Evolutionary conservation across 2,329 filamentous ascomycete species (phyloP).

Genomic region (Neurospora crassa): DNA sequence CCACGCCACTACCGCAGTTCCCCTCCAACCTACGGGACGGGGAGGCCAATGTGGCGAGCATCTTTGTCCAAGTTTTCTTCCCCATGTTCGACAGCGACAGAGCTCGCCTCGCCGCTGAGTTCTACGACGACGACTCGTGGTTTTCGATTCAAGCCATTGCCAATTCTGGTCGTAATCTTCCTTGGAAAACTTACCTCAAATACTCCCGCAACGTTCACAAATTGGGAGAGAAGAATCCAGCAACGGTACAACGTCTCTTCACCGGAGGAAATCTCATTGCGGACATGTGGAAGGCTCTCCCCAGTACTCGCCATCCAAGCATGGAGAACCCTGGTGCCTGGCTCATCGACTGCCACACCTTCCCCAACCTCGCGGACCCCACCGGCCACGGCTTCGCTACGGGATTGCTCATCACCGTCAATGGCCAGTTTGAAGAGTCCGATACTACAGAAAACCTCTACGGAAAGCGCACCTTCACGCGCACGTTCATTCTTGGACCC

Average conservation of each 20-base stretch:
- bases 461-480: conserved; percentile 68
- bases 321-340: conserved; percentile 63
- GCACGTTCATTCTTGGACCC: conserved; percentile 70
- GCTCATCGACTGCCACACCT: conserved; percentile 71
- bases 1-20: conserved; percentile 51
- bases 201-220: conserved; percentile 69
- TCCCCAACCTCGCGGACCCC: conserved; percentile 63
- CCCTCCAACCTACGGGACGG: conserved; percentile 66
- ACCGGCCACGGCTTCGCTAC: conserved; percentile 53
- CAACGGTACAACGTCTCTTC: conserved; percentile 56
- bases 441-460: conserved; percentile 45
- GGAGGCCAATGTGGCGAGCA: conserved; percentile 57
- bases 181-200: conserved; percentile 69
- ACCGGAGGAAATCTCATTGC: conserved; percentile 56
- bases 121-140: conserved; percentile 66
- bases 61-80: conserved; percentile 68
- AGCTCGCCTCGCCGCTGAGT: conserved; percentile 47
- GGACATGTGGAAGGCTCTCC: conserved; percentile 60
- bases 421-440: conserved; percentile 75
- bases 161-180: conserved; percentile 37
- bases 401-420: conserved; percentile 67
- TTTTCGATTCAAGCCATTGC: conserved; percentile 71
- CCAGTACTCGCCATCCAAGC: conserved; percentile 64
- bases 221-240: conserved; percentile 46
- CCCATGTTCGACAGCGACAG: conserved; percentile 64